These are phyloP conservation scores for Dictyostelium discoideum DNA, from an alignment of 78 protist genomes.

Conservation along the genomic window dicty_2.7 NC_007089.4:5403501-5404000, in stretches of 20 bases:
- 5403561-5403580: not conserved
- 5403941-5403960: conserved; percentile 5
- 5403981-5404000: not conserved
- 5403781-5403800: not conserved
- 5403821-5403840: not conserved
- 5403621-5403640: not conserved
- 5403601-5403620: not conserved
- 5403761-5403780: not conserved
- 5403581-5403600: not conserved
- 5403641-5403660: not conserved
- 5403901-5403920: not conserved
- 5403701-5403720: not conserved
- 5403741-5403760: not conserved
- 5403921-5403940: not conserved
- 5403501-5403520: not conserved
- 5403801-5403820: not conserved
- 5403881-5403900: not conserved
- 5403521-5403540: not conserved
- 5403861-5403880: not conserved
- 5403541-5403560: not conserved
- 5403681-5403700: not conserved
- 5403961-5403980: not conserved
- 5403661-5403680: conserved; percentile 16
- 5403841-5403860: not conserved
- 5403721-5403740: conserved; percentile 7